Evolutionary conservation across 495 filamentous ascomycete species (phyloP).

Genomic region (Hapsidospora chrysogenum): DNA sequence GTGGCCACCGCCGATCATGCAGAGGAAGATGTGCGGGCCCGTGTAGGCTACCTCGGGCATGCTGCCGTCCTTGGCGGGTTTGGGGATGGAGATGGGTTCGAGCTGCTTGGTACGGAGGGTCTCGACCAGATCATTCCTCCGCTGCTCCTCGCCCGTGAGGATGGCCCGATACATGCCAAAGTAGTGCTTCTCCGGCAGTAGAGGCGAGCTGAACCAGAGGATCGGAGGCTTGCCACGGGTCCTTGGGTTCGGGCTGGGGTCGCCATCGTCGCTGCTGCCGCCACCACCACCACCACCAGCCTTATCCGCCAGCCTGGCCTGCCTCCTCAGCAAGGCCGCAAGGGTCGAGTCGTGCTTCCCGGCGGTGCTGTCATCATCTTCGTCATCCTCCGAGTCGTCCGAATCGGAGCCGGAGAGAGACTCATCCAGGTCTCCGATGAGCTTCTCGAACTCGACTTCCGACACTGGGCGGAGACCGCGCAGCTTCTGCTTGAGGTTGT

Average conservation of each 20-base stretch:
- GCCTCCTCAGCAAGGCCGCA: conserved; percentile 61
- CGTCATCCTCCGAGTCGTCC: conserved; percentile 33
- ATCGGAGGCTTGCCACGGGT: conserved; percentile 55
- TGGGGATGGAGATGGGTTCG: conserved; percentile 39
- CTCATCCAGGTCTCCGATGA: conserved; percentile 70
- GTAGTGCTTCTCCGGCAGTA: conserved; percentile 58
- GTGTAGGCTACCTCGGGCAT: conserved; percentile 31
- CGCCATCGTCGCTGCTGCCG: conserved; percentile 31
- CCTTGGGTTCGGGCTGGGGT: conserved; percentile 18
- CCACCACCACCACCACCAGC: conserved; percentile 8
- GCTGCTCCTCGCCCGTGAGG: conserved; percentile 55
- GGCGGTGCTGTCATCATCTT: conserved; percentile 19
- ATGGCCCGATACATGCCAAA: conserved; percentile 75
- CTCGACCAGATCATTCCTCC: conserved; percentile 42
- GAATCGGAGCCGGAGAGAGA: conserved; percentile 73
- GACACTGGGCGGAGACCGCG: conserved; percentile 48
- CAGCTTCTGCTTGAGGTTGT: conserved; percentile 84
- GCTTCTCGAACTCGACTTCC: conserved; percentile 67
- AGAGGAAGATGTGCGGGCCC: conserved; percentile 77
- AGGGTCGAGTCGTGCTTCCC: conserved; percentile 43
- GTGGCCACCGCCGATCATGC: conserved; percentile 96
- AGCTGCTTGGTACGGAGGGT: conserved; percentile 61
- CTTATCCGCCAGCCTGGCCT: conserved; percentile 48
- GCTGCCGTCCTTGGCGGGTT: conserved; percentile 28
- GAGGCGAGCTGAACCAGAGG: conserved; percentile 67